phyloP scores from a whole-genome alignment of 2,329 filamentous ascomycete genomes.

The Sporothrix brunneoviolacea region DNA sequence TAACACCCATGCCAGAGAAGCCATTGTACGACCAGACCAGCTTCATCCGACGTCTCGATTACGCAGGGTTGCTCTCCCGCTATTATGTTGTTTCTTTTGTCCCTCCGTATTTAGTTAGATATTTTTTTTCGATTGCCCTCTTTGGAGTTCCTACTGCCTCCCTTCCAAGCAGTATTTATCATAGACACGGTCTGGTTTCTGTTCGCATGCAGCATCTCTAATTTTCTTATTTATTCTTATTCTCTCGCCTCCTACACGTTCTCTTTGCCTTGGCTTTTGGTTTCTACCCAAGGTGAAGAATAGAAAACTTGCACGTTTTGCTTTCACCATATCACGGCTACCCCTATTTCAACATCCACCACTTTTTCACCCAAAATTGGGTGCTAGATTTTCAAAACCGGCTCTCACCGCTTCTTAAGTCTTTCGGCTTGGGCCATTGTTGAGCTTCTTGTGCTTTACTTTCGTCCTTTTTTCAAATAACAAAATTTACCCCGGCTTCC shows the following conservation, averaged over 20 bases:
- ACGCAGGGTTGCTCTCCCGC: background rate
- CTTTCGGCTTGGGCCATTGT: background rate
- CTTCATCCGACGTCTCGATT: conserved; percentile 5
- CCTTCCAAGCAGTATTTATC: no score
- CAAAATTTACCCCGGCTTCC: background rate
- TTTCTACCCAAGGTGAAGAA: no score
- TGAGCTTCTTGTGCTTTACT: background rate
- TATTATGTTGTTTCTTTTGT: background rate
- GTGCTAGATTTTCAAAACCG: background rate
- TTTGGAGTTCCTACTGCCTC: no score
- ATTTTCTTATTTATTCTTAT: background rate
- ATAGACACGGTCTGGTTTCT: no score
- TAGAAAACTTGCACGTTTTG: no score
- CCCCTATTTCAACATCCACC: no score
- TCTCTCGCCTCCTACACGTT: background rate
- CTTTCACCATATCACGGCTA: no score
- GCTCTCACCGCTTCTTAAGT: background rate
- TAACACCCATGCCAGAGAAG: background rate
- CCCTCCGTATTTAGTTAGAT: background rate
- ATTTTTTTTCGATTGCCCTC: background rate
- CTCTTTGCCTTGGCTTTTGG: background rate
- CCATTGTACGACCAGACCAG: conserved; percentile 2
- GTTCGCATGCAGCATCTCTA: no score
- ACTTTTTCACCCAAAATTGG: no score
- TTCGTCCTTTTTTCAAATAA: background rate